Evolutionary conservation across 768 basidiomycete genomes (phyloP), one percentile per base, ranked within the genome.

Genomic region (Tubosaeta sp.): DNA sequence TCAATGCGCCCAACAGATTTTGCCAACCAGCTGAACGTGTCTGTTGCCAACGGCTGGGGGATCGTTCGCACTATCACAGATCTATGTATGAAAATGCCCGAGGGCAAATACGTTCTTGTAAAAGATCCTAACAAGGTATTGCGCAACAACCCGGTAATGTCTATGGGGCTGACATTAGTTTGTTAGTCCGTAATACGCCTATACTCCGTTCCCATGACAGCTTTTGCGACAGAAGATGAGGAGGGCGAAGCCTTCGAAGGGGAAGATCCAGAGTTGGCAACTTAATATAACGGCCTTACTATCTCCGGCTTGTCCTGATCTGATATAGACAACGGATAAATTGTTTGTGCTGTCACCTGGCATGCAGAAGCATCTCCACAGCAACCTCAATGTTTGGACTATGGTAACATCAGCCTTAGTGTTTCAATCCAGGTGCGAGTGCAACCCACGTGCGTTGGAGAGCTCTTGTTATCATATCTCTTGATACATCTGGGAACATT

Each of bases 61-160:
- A 97, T 99, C 62, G 91, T 98, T 29, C 80, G 96, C 53, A 95
- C 90, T 12, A 86, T 99, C 52, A 87, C 90, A 25, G 96, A 99
- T 63, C 71, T 98, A 53, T 90, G 89, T 69, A 83, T 96, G 83
- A 94, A 94, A 70, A 86, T 94, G 84, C 91, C 92, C 19, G 95
- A 98, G 70, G 96, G 96, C 68, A 96, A 96, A 69, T 99, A 97
- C 66, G 89, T 98, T 13, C 75, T 99, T 24, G 84, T 99, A 46
- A 96, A 95, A 72, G 96, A 99, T 70, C 95, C 96, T 16, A 98
- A 98, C 79, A 92, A 83, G 83, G 94, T 95, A 64, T 49, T 60
- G 79, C 68, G 30, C 38, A 46, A 51, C 51, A 39, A 48, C 16
- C 49, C 36, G 38, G 16, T 24, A 29, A 25, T 40, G 16, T 43